Conservation (phyloP, 768 basidiomycete genomes). For the Tubosaeta brunneosetosa region DNA sequence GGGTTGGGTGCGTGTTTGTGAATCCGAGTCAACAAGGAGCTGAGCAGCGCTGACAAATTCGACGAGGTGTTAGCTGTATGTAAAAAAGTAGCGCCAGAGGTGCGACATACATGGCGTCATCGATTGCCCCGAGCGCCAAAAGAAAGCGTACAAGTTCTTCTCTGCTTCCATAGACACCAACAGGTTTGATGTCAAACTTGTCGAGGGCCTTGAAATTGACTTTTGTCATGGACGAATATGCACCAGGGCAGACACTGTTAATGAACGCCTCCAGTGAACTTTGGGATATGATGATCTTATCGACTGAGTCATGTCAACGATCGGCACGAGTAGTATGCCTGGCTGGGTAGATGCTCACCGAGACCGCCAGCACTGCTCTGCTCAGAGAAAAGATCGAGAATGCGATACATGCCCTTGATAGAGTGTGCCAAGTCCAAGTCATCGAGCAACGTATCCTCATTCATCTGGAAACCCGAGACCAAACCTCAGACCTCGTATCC, state of each 20-base stretch:
- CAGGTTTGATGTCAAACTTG: slow-evolving; percentile 39
- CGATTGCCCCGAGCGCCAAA: slow-evolving; percentile 31
- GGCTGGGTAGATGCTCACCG: slow-evolving; percentile 30
- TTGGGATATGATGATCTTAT: slow-evolving; percentile 59
- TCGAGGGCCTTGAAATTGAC: slow-evolving; percentile 29
- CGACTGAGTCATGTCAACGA: slow-evolving; percentile 35
- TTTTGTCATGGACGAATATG: slow-evolving; percentile 50
- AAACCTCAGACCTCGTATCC: neutral
- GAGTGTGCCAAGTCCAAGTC: slow-evolving; percentile 21
- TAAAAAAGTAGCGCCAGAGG: neutral
- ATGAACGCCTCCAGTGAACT: slow-evolving; percentile 44
- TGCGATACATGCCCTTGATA: slow-evolving; percentile 30
- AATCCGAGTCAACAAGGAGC: slow-evolving; percentile 12
- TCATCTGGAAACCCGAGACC: slow-evolving; percentile 14
- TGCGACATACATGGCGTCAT: slow-evolving; percentile 36
- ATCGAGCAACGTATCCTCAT: slow-evolving; percentile 8
- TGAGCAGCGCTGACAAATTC: slow-evolving; percentile 12
- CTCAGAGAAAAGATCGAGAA: too few relatives aligned
- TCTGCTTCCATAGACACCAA: slow-evolving; percentile 57
- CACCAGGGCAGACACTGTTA: slow-evolving; percentile 44
- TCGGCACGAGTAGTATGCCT: neutral
- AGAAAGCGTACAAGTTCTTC: slow-evolving; percentile 47
- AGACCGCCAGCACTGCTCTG: slow-evolving; percentile 41
- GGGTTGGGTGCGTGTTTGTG: neutral
- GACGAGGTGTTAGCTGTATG: neutral